Conservation (phyloP, 2,329 filamentous ascomycete genomes). For the Ramularia collo-cygni region DNA sequence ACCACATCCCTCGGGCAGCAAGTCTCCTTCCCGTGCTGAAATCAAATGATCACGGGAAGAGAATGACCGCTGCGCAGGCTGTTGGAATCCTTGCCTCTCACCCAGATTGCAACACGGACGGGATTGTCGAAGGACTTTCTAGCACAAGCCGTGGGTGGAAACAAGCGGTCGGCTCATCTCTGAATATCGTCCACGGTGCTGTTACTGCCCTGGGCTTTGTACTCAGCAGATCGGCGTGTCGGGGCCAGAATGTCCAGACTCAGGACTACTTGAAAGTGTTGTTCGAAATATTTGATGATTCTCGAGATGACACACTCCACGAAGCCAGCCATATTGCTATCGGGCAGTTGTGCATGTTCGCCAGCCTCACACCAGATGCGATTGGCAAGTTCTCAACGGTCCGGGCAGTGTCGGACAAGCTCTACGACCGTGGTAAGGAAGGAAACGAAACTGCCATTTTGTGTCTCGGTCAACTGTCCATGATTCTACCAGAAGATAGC, state of each 20-base stretch:
- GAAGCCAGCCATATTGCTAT: constrained; percentile 52
- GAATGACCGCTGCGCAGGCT: constrained; percentile 60
- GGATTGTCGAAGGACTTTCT: constrained; percentile 35
- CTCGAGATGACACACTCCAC: constrained; percentile 50
- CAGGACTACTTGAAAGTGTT: constrained; percentile 32
- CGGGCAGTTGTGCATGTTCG: constrained; percentile 56
- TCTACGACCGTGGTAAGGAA: constrained; percentile 65
- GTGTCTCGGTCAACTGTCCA: constrained; percentile 70
- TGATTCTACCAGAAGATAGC: constrained; percentile 49
- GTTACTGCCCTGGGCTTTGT: constrained; percentile 54
- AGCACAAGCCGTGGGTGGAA: constrained; percentile 44
- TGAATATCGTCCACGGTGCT: constrained; percentile 55
- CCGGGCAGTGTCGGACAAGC: constrained; percentile 49
- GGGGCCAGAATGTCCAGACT: constrained; percentile 24
- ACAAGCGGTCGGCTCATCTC: constrained; percentile 52
- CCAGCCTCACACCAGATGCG: constrained; percentile 43
- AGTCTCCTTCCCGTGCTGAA: constrained; percentile 55
- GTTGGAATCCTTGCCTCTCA: constrained; percentile 74
- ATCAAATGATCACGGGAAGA: constrained; percentile 65
- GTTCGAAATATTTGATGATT: constrained; percentile 46
- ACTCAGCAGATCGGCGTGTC: constrained; percentile 50
- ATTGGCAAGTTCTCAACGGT: constrained; percentile 19
- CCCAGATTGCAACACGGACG: constrained; percentile 31
- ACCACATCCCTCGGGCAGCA: constrained; percentile 43
- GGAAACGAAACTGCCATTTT: constrained; percentile 75